Base-by-base conservation (phyloP, 2,329 filamentous ascomycete species). In the Laburnicola sp. region DNA sequence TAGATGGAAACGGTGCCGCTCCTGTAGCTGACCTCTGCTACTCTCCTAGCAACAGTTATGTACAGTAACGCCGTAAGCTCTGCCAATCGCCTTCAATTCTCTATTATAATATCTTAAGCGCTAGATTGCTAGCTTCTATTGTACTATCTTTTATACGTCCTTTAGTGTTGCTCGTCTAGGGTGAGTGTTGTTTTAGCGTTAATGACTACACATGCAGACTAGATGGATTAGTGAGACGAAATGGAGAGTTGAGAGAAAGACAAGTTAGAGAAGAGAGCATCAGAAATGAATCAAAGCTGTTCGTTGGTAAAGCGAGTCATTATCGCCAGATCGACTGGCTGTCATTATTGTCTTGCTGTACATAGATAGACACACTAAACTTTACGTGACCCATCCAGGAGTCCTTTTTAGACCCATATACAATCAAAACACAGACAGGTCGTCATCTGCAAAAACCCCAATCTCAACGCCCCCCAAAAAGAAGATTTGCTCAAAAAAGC, bases 251-350 rank as follows among this genome's bases (percentile, higher is more conserved):
- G 11, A 28, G 38, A 11, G 8, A 36, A 8, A 21, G 21, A 16
- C 10, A 43, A 11, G 40, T 31, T 26, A 21, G 11, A 6, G 23
- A 9, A 6, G 9, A 16, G 16, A 6, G 10, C 27, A 7, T 9
- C 38, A 41, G 23, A 16, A 27, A 41, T 10, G 23, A 16, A 16
- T 16, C 16, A 16, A 16, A 16, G 16, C 16, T 16, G 28, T 30
- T 30, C 28, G 32, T 42, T 37, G 16, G 6, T 30, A 27, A 21
- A 34, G 3, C 25, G 26, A 22, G 2, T 36, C 10, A 46, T 47
- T 46, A 40, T 35, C 40, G 42, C 31, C 48, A 51, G 42, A 37
- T 51, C 48, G 48, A 51, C 48, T 46, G 48, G 31, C 30, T 25
- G 27, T 35, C 34, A 51, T 46, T 44, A 3, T 42, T 44, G 10